Percentiles rank a stretch among this genome's conserved stretches.
phyloP scores from a whole-genome alignment of 2,329 filamentous ascomycete species.

The Scedosporium minutisporum region DNA sequence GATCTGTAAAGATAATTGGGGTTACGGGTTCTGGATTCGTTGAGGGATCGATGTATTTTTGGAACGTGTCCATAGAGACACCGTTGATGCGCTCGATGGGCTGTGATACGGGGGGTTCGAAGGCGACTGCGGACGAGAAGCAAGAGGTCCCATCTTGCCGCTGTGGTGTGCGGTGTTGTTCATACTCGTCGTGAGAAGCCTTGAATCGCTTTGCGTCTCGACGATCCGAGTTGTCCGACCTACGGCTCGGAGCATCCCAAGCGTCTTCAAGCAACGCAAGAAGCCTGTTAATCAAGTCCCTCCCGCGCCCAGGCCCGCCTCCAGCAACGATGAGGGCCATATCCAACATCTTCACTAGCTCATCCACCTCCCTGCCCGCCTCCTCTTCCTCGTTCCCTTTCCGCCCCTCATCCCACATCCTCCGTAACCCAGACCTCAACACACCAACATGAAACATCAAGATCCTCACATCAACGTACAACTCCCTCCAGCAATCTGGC shows the following conservation, averaged over 20 bases:
- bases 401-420: background rate
- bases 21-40: constrained; percentile 29
- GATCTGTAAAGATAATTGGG: constrained; percentile 61
- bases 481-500: constrained; percentile 55
- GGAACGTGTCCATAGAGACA: constrained; percentile 50
- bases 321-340: constrained; percentile 55
- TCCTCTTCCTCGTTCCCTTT: background rate
- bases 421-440: constrained; percentile 3
- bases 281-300: constrained; percentile 8
- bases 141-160: background rate
- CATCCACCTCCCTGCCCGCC: constrained; percentile 29
- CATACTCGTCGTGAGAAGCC: constrained; percentile 1
- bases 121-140: constrained; percentile 13
- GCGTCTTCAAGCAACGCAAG: constrained; percentile 8
- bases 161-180: constrained; percentile 14
- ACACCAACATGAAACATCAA: constrained; percentile 42
- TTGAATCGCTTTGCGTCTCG: constrained; percentile 8
- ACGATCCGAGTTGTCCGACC: constrained; percentile 4
- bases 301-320: constrained; percentile 15
- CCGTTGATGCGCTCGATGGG: constrained; percentile 31
- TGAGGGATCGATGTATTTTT: constrained; percentile 41
- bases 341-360: constrained; percentile 59
- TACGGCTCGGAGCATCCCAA: background rate
- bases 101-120: constrained; percentile 29
- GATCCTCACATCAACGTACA: constrained; percentile 64